Evolutionary conservation across 1,139 yeast genomes (phyloP).

Genomic region (Debaryomyces subglobosus): DNA sequence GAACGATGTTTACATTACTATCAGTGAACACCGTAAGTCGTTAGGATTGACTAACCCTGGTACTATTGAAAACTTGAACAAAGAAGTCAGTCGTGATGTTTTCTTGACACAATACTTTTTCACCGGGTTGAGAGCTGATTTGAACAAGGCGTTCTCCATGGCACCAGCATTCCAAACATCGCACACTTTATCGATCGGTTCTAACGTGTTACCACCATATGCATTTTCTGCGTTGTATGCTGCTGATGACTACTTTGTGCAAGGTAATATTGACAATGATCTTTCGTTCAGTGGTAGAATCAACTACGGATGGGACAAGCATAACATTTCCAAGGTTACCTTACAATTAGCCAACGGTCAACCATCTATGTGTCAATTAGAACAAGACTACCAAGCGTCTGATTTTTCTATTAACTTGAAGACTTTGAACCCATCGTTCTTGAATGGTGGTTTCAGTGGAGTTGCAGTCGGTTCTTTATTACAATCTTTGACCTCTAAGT

Average conservation of each 20-base stretch:
- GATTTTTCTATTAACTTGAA: constrained; percentile 90
- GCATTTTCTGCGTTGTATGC: constrained; percentile 92
- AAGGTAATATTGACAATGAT: constrained; percentile 91
- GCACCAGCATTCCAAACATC: constrained; percentile 97
- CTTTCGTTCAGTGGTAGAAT: constrained; percentile 84
- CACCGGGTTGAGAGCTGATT: constrained; percentile 96
- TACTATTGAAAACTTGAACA: constrained; percentile 88
- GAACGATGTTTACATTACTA: constrained; percentile 72
- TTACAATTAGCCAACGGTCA: constrained; percentile 88
- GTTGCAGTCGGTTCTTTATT: constrained; percentile 89
- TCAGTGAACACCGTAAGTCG: constrained; percentile 78
- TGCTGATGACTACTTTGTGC: constrained; percentile 81
- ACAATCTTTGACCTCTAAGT: constrained; percentile 82
- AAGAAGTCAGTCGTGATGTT: constrained; percentile 92
- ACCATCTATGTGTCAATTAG: constrained; percentile 93
- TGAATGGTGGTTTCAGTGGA: constrained; percentile 71
- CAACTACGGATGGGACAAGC: constrained; percentile 89
- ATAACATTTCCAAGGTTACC: constrained; percentile 80
- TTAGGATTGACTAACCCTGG: constrained; percentile 91
- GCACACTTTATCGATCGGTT: constrained; percentile 90
- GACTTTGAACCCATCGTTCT: constrained; percentile 83
- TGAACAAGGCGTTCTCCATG: constrained; percentile 88
- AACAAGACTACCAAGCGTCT: constrained; percentile 90
- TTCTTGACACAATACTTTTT: constrained; percentile 87
- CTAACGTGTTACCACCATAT: constrained; percentile 85